A percentile compares a stretch with the other conserved stretches of the same genome.
These are phyloP conservation scores for Hypoxylon sp. DNA, from an alignment of 2,329 filamentous ascomycete genomes.

Conservation along the genomic window DNA sequence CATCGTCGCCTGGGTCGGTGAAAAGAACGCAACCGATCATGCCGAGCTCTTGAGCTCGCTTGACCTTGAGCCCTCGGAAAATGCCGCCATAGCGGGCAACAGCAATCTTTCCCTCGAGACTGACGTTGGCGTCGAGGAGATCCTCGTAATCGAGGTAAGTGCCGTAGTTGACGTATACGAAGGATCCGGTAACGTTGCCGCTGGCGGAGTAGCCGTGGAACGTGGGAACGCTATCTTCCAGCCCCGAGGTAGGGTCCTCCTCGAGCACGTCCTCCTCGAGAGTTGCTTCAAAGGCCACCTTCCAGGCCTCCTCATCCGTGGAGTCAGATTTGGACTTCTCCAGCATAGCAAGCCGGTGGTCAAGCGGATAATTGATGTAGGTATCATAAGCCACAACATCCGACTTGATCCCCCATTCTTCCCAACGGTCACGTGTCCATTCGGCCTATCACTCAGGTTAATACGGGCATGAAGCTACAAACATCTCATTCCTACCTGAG, in stretches of 20 bases:
- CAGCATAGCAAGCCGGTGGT: constrained; percentile 73
- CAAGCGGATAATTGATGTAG: constrained; percentile 79
- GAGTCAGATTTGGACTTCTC: constrained; percentile 54
- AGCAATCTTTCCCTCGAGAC: constrained; percentile 84
- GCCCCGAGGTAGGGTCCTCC: constrained; percentile 79
- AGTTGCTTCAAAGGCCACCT: constrained; percentile 78
- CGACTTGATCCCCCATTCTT: constrained; percentile 72
- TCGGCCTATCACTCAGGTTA: constrained; percentile 56
- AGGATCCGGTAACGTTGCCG: constrained; percentile 87
- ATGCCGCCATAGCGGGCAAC: constrained; percentile 84
- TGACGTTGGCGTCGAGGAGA: constrained; percentile 75
- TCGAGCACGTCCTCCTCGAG: constrained; percentile 85
- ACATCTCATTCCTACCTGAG: constrained; percentile 59
- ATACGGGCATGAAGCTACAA: not conserved
- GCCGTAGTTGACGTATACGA: constrained; percentile 91
- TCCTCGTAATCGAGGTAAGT: constrained; percentile 88
- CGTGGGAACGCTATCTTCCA: constrained; percentile 78
- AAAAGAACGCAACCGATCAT: constrained; percentile 89
- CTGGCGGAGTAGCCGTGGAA: constrained; percentile 96
- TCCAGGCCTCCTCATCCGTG: constrained; percentile 53
- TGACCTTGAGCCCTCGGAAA: constrained; percentile 91
- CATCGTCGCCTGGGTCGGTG: constrained; percentile 89
- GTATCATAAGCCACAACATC: constrained; percentile 75
- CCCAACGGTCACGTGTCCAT: constrained; percentile 79
- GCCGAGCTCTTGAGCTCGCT: constrained; percentile 88